phyloP scores from a whole-genome alignment of 2,329 filamentous ascomycete species.

The Ophiosphaerella narmari region DNA sequence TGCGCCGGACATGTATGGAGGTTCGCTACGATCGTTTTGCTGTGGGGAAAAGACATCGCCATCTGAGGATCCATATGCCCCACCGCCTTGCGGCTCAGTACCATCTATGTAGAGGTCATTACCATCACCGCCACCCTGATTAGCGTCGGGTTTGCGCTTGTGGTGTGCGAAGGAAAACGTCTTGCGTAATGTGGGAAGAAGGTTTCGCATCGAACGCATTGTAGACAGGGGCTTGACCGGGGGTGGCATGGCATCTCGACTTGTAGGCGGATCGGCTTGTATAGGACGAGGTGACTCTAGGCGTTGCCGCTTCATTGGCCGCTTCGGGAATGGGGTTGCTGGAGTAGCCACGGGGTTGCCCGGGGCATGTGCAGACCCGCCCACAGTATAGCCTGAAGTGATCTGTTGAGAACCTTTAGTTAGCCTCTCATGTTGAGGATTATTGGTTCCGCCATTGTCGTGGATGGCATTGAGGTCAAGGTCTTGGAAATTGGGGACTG shows the following conservation, averaged over 20 bases:
- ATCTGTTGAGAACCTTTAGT: constrained; percentile 14
- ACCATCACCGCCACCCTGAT: not conserved
- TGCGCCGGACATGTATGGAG: constrained; percentile 31
- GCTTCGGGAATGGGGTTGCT: constrained; percentile 17
- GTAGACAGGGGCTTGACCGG: constrained; percentile 34
- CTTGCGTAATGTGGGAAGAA: constrained; percentile 30
- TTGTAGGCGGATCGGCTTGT: constrained; percentile 18
- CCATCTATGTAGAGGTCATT: constrained; percentile 20
- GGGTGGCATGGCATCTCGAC: constrained; percentile 48
- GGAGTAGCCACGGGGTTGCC: constrained; percentile 7
- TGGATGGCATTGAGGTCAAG: constrained; percentile 12
- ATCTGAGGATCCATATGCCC: not conserved
- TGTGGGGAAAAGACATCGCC: not conserved
- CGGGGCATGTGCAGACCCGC: constrained; percentile 23
- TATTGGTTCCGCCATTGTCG: constrained; percentile 10
- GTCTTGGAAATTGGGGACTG: constrained; percentile 25
- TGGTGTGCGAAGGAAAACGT: constrained; percentile 20
- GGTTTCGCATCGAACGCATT: constrained; percentile 33
- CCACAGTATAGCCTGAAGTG: constrained; percentile 30
- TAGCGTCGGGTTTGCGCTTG: constrained; percentile 1
- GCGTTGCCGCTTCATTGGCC: constrained; percentile 39
- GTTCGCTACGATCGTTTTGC: constrained; percentile 6
- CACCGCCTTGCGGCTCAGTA: constrained; percentile 11
- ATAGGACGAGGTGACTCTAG: constrained; percentile 34
- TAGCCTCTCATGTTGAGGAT: not conserved